Evolutionary conservation across 148 eudicot genomes (phyloP).

Genomic region (Limonium bicolor): DNA sequence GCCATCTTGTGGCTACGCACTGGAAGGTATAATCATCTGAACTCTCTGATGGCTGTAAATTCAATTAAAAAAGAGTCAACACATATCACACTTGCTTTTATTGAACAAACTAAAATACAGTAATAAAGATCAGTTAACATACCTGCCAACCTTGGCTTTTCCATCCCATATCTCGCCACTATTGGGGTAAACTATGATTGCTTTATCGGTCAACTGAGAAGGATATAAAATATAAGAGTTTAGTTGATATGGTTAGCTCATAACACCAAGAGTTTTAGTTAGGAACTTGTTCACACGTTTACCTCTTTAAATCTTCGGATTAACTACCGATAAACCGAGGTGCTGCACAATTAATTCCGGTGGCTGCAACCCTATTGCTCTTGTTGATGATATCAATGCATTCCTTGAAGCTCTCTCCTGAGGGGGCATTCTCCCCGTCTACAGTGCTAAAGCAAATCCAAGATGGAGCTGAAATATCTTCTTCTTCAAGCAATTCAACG

Average conservation of each 20-base stretch:
- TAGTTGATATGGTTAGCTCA: neutral
- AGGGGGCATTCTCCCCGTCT: conserved; percentile 65
- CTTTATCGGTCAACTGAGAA: conserved; percentile 43
- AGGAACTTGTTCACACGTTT: too few species aligned
- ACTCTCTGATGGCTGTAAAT: conserved; percentile 58
- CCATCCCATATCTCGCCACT: conserved; percentile 91
- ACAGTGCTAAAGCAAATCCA: conserved; percentile 82
- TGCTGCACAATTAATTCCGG: conserved; percentile 84
- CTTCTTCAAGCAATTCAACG: conserved; percentile 72
- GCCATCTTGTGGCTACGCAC: conserved; percentile 46
- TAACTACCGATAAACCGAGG: conserved; percentile 61
- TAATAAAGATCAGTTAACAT: conserved; percentile 9
- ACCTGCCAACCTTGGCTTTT: conserved; percentile 83
- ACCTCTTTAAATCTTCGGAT: conserved; percentile 63
- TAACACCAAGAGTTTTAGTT: neutral
- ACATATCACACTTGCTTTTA: neutral
- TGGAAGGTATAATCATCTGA: conserved; percentile 48
- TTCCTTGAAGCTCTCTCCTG: conserved; percentile 73
- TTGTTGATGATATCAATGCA: conserved; percentile 39
- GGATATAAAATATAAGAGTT: neutral
- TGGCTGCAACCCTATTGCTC: conserved; percentile 37
- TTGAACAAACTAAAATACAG: neutral
- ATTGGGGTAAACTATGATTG: conserved; percentile 71
- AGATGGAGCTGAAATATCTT: conserved; percentile 47
- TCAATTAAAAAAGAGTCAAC: neutral